Evolutionary conservation across 169 alveolate genomes (phyloP).

Genomic region (Cystoisospora suis): DNA sequence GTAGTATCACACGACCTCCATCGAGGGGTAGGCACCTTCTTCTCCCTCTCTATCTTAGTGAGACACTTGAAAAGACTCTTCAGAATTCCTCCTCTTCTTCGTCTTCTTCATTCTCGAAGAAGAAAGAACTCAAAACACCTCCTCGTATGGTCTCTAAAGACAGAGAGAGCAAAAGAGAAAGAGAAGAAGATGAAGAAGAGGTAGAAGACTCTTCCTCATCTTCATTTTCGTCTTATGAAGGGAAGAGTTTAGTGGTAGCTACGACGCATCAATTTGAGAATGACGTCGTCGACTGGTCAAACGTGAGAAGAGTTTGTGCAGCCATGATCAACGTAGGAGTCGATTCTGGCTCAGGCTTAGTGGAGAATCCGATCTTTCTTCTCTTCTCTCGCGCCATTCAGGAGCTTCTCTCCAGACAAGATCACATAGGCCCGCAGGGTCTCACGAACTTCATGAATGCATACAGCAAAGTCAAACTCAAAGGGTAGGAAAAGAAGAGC

Average conservation of each 20-base stretch:
- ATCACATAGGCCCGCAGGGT: constrained; percentile 28
- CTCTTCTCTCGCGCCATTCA: constrained; percentile 13
- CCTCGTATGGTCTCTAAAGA: too few species aligned
- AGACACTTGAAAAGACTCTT: too few species aligned
- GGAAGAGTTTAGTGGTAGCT: too few species aligned
- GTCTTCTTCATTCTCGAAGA: background rate
- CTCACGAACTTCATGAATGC: constrained; percentile 27
- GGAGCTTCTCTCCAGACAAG: constrained; percentile 1
- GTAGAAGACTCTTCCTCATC: too few species aligned
- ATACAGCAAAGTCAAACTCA: constrained; percentile 28
- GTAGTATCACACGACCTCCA: too few species aligned
- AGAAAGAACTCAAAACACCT: too few species aligned
- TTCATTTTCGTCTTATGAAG: too few species aligned
- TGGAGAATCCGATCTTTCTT: constrained; percentile 16
- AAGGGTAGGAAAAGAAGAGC: background rate
- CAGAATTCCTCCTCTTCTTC: background rate
- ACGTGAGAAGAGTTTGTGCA: constrained; percentile 21
- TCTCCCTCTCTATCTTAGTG: too few species aligned
- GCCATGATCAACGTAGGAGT: constrained; percentile 16
- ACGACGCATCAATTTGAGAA: too few species aligned
- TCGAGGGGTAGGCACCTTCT: too few species aligned
- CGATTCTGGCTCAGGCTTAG: background rate
- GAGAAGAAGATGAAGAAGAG: too few species aligned
- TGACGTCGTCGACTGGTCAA: constrained; percentile 26
- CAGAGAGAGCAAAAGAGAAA: too few species aligned